phyloP scores from a whole-genome alignment of 305 asterid genomes.

The Solanum chacoense region DNA sequence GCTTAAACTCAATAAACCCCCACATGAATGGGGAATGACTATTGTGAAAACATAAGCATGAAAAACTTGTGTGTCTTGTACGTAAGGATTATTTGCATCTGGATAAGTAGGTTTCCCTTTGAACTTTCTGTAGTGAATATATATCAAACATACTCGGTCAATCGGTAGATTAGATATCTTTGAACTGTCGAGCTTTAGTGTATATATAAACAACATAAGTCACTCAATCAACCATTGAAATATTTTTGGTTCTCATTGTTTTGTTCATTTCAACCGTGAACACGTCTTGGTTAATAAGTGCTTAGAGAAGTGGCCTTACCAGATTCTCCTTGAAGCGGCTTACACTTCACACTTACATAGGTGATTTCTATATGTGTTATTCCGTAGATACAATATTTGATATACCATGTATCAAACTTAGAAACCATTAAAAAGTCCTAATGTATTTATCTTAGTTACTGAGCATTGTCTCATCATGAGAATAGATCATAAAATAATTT shows the following conservation, averaged over 20 bases:
- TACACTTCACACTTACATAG: background rate
- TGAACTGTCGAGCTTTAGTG: background rate
- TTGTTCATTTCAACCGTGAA: too few relatives aligned
- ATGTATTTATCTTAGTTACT: background rate
- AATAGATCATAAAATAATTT: background rate
- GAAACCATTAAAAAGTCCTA: background rate
- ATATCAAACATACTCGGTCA: background rate
- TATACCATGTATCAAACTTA: background rate
- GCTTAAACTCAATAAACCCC: background rate
- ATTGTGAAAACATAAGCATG: background rate
- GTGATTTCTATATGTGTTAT: too few relatives aligned
- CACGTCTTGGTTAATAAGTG: background rate
- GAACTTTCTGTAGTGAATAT: too few relatives aligned
- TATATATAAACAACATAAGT: background rate
- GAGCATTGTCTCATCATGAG: background rate
- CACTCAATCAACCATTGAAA: background rate
- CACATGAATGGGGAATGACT: background rate
- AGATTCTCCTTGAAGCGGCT: background rate
- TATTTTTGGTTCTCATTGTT: background rate
- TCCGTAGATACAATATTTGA: background rate
- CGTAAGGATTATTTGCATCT: background rate
- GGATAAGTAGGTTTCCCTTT: background rate
- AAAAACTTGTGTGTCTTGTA: background rate
- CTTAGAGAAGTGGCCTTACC: background rate
- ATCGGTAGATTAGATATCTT: too few relatives aligned